Evolutionary conservation across 2,329 filamentous ascomycete species (phyloP).

Genomic region (Neodidymelliopsis sp.): DNA sequence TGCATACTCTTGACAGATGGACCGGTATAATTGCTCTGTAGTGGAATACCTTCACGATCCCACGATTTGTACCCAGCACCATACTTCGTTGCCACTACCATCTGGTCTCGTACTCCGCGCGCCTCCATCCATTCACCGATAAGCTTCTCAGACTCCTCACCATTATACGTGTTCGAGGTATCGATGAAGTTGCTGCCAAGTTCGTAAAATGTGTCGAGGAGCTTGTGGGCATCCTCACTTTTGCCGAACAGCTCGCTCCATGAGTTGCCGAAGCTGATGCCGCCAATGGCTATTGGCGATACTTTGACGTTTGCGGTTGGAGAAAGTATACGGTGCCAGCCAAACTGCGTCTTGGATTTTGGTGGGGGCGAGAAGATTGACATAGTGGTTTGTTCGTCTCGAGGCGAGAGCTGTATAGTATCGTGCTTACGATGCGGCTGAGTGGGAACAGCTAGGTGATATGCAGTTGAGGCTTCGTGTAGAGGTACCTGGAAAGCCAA

Average conservation of each 20-base stretch:
- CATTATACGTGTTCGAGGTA: conserved; percentile 56
- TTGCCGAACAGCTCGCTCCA: conserved; percentile 67
- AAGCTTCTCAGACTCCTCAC: conserved; percentile 49
- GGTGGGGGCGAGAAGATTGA: conserved; percentile 17
- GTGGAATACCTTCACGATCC: conserved; percentile 13
- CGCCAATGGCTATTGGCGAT: conserved; percentile 59
- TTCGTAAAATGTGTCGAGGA: conserved; percentile 72
- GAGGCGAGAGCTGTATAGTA: too few relatives aligned
- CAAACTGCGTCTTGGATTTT: conserved; percentile 51
- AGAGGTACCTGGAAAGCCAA: background rate
- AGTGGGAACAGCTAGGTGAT: too few relatives aligned
- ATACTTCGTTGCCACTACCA: conserved; percentile 52
- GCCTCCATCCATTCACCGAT: conserved; percentile 53
- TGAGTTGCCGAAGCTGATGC: conserved; percentile 71
- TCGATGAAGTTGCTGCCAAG: conserved; percentile 78
- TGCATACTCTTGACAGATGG: conserved; percentile 56
- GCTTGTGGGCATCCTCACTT: conserved; percentile 65
- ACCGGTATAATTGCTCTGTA: conserved; percentile 21
- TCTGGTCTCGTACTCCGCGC: conserved; percentile 45
- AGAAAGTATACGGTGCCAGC: conserved; percentile 70
- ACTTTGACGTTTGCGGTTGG: conserved; percentile 67
- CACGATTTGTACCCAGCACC: conserved; percentile 29
- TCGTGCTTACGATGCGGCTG: too few relatives aligned
- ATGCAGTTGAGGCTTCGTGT: background rate
- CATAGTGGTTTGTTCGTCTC: background rate